phyloP scores from a whole-genome alignment of 441 rosid species.

The Croton laevigatus region DNA sequence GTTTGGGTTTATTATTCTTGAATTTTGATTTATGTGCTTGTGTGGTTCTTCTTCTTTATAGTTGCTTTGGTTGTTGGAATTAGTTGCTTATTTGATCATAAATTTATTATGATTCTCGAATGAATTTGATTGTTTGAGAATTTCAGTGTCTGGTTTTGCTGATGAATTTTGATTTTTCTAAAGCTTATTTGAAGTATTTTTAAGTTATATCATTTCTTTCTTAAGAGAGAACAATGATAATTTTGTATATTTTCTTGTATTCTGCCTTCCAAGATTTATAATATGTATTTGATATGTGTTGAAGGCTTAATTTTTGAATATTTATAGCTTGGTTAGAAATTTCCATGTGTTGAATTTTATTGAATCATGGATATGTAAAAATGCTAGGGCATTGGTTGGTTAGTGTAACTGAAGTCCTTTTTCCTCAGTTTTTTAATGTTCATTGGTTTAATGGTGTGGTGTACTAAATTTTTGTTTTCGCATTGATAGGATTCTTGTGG shows the following conservation, averaged over 20 bases:
- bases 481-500: slow-evolving; percentile 45
- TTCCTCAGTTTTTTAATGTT: background rate
- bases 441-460: background rate
- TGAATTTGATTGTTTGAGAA: background rate
- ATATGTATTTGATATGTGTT: slow-evolving; percentile 5
- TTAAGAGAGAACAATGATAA: background rate
- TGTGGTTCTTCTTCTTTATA: background rate
- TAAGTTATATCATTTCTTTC: background rate
- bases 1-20: background rate
- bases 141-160: background rate
- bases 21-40: background rate
- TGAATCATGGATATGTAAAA: background rate
- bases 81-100: background rate
- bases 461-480: slow-evolving; percentile 4
- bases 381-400: background rate
- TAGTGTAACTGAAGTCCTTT: background rate
- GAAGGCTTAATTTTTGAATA: background rate
- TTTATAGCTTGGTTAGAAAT: slow-evolving; percentile 1
- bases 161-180: too few relatives aligned
- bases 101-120: background rate
- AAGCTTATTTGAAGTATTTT: background rate
- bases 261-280: background rate
- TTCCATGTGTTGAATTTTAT: background rate
- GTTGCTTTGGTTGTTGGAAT: background rate
- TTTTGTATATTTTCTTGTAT: background rate